Evolutionary conservation across 805 yeast species (phyloP), one percentile per base, ranked within the genome.

Genomic region (Vanderwaltozyma yarrowii): DNA sequence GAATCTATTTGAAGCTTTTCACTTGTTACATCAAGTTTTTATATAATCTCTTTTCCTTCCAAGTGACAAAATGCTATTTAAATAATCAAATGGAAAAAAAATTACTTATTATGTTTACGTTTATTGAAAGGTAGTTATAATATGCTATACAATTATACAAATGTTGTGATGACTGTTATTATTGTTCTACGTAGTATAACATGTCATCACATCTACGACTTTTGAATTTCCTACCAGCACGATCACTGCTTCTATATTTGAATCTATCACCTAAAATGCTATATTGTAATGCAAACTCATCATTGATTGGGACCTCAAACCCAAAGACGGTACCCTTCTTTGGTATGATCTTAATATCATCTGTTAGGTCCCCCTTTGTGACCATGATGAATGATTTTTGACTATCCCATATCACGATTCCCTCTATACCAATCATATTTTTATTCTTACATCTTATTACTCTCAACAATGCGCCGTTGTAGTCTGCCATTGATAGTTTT

Each of bases 221-320:
- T 62, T 88, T 88, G 67, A 86, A 86, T 64, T 88, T 86, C 50
- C 82, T 74, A 18, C 80, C 83, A 0, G 94, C 76, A 41, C 97
- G 68, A 49, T 88, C 96, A 9, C 75, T 74, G 30, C 88, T 69
- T 55, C 94, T 70, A 43, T 78, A 73, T 43, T 77, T 75, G 47
- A 88, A 72, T 42, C 96, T 65, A 31, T 86, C 80, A 1, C 97
- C 97, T 9, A 87, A 60, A 8, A 85, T 70, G 12, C 79, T 71
- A 54, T 84, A 82, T 15, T 70, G 72, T 13, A 78, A 46, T 17
- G 63, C 60, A 1, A 67, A 66, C 1, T 56, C 66, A 2, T 60
- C 62, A 32, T 55, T 59, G 7, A 63, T 15, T 3, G 72, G 70
- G 1, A 72, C 45, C 9, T 61, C 71, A 41, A 83, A 66, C 29